Percentiles rank a stretch among this genome's conserved stretches.
phyloP scores from a whole-genome alignment of 1,284 basidiomycete genomes.

The Malassezia furfur region DNA sequence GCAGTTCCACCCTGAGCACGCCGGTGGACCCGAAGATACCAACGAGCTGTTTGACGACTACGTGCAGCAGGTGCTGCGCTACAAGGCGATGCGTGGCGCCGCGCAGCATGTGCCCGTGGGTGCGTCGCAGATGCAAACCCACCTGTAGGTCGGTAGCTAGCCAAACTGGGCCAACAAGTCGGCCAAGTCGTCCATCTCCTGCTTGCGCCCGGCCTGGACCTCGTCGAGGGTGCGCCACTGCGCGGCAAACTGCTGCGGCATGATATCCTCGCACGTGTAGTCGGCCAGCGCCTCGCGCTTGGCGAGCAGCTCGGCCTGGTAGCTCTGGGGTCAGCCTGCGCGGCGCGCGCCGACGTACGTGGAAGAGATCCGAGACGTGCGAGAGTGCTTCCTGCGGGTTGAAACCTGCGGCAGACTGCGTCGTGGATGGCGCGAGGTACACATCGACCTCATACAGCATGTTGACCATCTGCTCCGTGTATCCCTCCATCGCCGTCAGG shows the following conservation, averaged over 20 bases:
- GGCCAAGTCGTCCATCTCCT: constrained; percentile 41
- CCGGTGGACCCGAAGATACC: constrained; percentile 45
- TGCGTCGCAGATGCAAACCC: neutral
- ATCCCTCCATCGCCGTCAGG: constrained; percentile 15
- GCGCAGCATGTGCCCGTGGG: too few relatives aligned
- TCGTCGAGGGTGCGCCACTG: constrained; percentile 28
- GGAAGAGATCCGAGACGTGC: constrained; percentile 32
- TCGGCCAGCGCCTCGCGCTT: constrained; percentile 39
- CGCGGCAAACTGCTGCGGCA: constrained; percentile 19
- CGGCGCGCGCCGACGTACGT: constrained; percentile 23
- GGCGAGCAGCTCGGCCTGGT: constrained; percentile 32
- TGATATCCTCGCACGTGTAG: constrained; percentile 41
- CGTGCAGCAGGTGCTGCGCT: constrained; percentile 37
- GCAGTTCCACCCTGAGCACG: constrained; percentile 47
- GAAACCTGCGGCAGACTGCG: constrained; percentile 14
- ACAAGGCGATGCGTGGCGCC: constrained; percentile 22
- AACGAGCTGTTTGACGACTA: constrained; percentile 45
- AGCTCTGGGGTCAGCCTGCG: constrained; percentile 22
- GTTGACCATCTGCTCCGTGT: constrained; percentile 17
- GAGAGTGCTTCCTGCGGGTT: constrained; percentile 32
- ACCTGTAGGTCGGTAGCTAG: neutral
- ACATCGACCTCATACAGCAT: constrained; percentile 34
- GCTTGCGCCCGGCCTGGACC: constrained; percentile 29
- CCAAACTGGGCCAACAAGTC: constrained; percentile 35
- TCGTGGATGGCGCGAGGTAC: constrained; percentile 16